Base-by-base conservation (phyloP, 2,329 filamentous ascomycete species). In the Dichotomopilus funicola region DNA sequence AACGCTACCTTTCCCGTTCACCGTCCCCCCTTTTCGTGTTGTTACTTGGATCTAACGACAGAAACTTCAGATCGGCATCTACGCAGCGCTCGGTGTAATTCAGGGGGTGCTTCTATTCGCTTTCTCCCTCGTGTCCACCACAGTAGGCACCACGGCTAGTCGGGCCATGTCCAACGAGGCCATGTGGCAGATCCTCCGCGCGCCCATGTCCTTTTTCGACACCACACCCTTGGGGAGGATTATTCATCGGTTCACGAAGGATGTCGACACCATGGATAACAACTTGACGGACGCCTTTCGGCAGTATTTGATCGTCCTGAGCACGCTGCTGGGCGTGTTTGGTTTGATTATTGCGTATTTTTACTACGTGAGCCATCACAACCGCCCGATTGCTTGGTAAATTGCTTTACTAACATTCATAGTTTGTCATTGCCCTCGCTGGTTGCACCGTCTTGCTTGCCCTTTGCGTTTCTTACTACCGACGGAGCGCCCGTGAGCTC, bases 201-300 rank as follows among this genome's bases (percentile, higher is more conserved):
- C 83, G 3, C 83, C 83, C n/a, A 85, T 86, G 90, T 87, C 88
- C 4, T 97, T 97, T 74, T 97, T 97, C 73, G 94, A 99, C 65
- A 97, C 94, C 0, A 97, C 94, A 0, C 94, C 94, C 0, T 79
- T 97, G 1, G 94, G 94, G 19, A 87, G 92, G 38, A 96, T 97
- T 69, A 96, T 90, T 19, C 97, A 97, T 70, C 88, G 94, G 12
- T 97, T 97, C 72, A 95, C 90, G 35, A 87, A 92, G 63, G 94
- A 99, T 66, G 88, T 97, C 43, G 90, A 96, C 66, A 89, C 94
- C 55, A 95, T 97, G 90, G 94, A 97, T 73, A 96, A 96, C 70
- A 89, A 85, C 56, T 73, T 96, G 43, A 87, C 87, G 0, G 92
- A 96, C 65, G 87, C 89, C 3, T 89, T 96, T 72, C 84, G 92